Evolutionary conservation across 1,139 yeast genomes (phyloP).

Genomic region (Geotrichum carabidarum): DNA sequence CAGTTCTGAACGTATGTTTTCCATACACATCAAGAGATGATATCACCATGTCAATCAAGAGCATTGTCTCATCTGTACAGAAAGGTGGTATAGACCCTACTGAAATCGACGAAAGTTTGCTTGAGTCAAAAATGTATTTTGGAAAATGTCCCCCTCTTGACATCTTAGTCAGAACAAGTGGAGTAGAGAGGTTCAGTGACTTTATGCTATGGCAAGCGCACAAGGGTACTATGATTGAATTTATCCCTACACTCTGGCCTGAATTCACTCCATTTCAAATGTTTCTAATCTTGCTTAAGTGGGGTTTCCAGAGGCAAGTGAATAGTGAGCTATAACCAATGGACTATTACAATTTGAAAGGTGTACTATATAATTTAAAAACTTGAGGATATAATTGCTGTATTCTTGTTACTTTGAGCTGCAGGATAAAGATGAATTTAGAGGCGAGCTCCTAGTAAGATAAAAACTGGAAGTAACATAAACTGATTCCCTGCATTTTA

Average conservation of each 20-base stretch:
- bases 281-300: slow-evolving; percentile 55
- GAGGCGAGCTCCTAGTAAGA: too few species aligned
- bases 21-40: slow-evolving; percentile 95
- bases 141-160: slow-evolving; percentile 71
- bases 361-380: too few species aligned
- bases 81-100: slow-evolving; percentile 30
- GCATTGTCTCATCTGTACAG: slow-evolving; percentile 44
- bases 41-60: slow-evolving; percentile 63
- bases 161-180: slow-evolving; percentile 77
- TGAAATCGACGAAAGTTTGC: slow-evolving; percentile 43
- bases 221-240: slow-evolving; percentile 46
- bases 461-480: too few species aligned
- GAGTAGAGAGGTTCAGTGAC: slow-evolving; percentile 81
- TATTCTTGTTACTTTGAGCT: too few species aligned
- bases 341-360: too few species aligned
- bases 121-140: slow-evolving; percentile 61
- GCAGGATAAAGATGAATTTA: too few species aligned
- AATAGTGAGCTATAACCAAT: too few species aligned
- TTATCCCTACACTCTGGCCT: slow-evolving; percentile 82
- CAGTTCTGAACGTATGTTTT: slow-evolving; percentile 81
- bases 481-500: too few species aligned
- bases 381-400: too few species aligned
- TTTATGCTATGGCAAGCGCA: slow-evolving; percentile 69
- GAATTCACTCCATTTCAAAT: slow-evolving; percentile 61
- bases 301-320: slow-evolving; percentile 14